Evolutionary conservation across 2,329 filamentous ascomycete species (phyloP), one percentile per base, ranked within the genome.

Genomic region (Sordariomycetes sp.): DNA sequence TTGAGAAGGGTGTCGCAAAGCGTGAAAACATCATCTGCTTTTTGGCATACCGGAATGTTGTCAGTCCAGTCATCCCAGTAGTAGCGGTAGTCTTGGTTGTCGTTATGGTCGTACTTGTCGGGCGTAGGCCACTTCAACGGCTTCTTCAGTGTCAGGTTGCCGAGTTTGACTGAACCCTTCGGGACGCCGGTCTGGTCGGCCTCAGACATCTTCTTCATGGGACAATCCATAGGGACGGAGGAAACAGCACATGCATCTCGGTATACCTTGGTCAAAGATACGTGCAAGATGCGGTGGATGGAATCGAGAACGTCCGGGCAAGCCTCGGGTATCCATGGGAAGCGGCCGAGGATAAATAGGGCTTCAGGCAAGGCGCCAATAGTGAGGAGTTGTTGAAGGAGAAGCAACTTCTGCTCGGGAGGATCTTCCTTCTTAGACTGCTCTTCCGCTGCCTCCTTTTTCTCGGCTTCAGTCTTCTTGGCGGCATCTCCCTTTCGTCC

Each of bases 1-100:
- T 92, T 93, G 30, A 95, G 65, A 16, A 98, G 71, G 2, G 86
- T 88, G 38, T 78, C 75, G 55, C 87, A 93, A 1, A 95, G 72
- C 3, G 81, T 79, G 55, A 96, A 92, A 11, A 98, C 72, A 51
- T 98, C 92, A 41, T 95, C 86, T 6, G 94, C 77, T 2, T 70
- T 83, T 53, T 94, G 88, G 51, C 92, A 98, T 15, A 94, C 64
- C 1, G 92, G 93, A 30, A 98, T 71, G 42, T 92, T 94, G 57
- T 96, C 90, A 3, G 79, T 72, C 92, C 92, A 98, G 46, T 96
- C 92, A 39, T 94, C 87, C 79, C 92, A 95, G 57, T 98, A 98
- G 53, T 93, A 96, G 21, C 83, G 77, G 54, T 95, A 96, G 34
- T 83, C 75, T n/a, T 72, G 70, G 15, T 80, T 79, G 45, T 87